Evolutionary conservation across 495 filamentous ascomycete genomes (phyloP).

Genomic region (Oleoguttula mirabilis): DNA sequence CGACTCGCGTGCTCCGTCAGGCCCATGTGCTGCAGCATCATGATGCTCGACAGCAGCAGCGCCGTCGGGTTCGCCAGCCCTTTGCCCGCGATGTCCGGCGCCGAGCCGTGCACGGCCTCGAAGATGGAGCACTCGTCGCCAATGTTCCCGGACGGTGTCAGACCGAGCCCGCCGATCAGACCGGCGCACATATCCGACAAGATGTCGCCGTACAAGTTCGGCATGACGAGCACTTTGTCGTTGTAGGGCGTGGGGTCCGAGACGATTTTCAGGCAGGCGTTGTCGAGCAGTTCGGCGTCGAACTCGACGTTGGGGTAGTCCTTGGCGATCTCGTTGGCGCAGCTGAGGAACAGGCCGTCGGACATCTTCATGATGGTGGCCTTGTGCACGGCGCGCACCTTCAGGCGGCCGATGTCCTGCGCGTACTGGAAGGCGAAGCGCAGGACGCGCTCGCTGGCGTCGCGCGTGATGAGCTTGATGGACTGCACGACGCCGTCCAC

Average conservation of each 20-base stretch:
- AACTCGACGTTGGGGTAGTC: conserved; percentile 91
- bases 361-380: conserved; percentile 99
- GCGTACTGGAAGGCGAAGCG: conserved; percentile 97
- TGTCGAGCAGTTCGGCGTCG: conserved; percentile 93
- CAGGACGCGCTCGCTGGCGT: conserved; percentile 86
- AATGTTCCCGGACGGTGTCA: conserved; percentile 96
- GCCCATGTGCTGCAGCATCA: conserved; percentile 99
- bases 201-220: conserved; percentile 98
- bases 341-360: conserved; percentile 91
- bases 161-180: conserved; percentile 90
- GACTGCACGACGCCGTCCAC: conserved; percentile 96
- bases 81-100: conserved; percentile 95
- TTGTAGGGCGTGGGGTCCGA: conserved; percentile 90
- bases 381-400: conserved; percentile 97
- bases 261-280: conserved; percentile 95
- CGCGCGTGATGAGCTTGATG: conserved; percentile 96
- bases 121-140: conserved; percentile 99
- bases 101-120: conserved; percentile 97
- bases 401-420: conserved; percentile 75
- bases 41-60: conserved; percentile 78
- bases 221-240: conserved; percentile 99
- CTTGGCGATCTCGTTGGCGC: conserved; percentile 71
- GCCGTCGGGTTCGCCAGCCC: conserved; percentile 91
- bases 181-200: conserved; percentile 98
- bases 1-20: conserved; percentile 68